Base-by-base conservation (phyloP, 108 stramenopile genomes). In the Nannochloropsis oceanica region DNA sequence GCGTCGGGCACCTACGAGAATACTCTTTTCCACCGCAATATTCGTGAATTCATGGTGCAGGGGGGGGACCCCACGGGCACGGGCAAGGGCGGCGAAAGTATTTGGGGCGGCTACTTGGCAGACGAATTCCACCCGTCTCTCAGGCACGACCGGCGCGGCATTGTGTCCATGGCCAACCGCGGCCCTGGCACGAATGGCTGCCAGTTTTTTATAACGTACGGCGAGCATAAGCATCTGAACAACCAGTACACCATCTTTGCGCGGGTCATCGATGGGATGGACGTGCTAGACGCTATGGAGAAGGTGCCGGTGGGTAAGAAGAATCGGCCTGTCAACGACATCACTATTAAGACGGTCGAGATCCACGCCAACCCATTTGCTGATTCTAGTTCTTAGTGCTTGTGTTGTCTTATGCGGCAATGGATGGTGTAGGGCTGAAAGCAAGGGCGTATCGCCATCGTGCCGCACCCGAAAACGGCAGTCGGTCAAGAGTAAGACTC, bases 191-290 rank as follows among this genome's bases (percentile, higher is more conserved):
- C 95, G 20, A 96, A 96, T 87, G 46, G 80, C 81, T 85, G 93
- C 14, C 95, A 99, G 89, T 99, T 99, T 88, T 99, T 97, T 85
- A 93, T 99, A 59, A 93, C 95, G 14, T 97, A 96, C 89, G 94
- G 93, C 80, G 92, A 92, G 44, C 97, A 97, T 81, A 94, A 96
- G 27, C 96, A 96, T 85, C 85, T 99, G 80, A 96, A 99, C 90
- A 96, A 96, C 89, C 88, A 94, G 59, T 96, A 97, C 89, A 96
- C 96, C 79, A 95, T 97, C 18, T 97, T 99, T 85, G 98, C 96
- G 13, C 92, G 93, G 85, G 91, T 99, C 8, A 86, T 87, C 83
- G 96, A 97, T 84, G 98, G 98, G 8, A 95, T 95, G 90, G 98
- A 97, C 59, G 94, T 94, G 0, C 90, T 99, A 81, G 98, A 99